Evolutionary conservation across 208 protist species (phyloP), one percentile per base, ranked within the genome.

Genomic region (Trypanosomatidae sp.): DNA sequence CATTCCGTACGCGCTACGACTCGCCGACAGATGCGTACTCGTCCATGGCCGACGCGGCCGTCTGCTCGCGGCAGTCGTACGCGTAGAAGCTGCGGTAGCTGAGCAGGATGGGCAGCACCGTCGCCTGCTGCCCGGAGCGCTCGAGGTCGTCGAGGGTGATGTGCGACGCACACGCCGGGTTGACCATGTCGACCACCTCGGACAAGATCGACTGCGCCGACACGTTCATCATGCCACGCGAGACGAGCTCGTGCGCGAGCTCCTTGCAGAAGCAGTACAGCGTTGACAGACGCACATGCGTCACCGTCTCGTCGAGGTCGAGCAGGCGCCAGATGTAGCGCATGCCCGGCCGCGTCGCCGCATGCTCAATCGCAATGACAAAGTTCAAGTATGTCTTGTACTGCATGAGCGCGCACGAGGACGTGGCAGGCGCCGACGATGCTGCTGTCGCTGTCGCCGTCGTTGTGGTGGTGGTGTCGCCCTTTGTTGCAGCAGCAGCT

Each of bases 301-400:
- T 66, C 25, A 71, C 63, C 6, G 60, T 82, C 33, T 66, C 66
- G 40, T 78, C 70, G 6, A 96, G 40, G 51, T 96, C 89, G 0
- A 96, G 58, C 11, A 90, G 46, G 7, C 48, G 51, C 76, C 82
- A 94, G 23, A 94, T 87, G 65, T 93, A 94, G 43, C 72, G 72
- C 54, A 92, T 72, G 15, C 81, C 63, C 20, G 82, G 64, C 4
- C 61, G 44, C n/a, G 76, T 82, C n/a, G 69, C 63, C 10, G 80
- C 70, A 65, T 96, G 70, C 56, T 91, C 77, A 8, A 71, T 89
- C 5, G 89, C 86, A 28, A 96, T 83, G 20, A 96, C 84, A 76
- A 96, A 96, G 56, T 94, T 82, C 8, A 96, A 51, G 46, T 88
- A 96, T 2, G 71, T 85, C 52, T 93, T 92, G 65, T 88, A 96